Base-by-base conservation (phyloP, 805 yeast genomes). In the Scheffersomyces amazonensis region DNA sequence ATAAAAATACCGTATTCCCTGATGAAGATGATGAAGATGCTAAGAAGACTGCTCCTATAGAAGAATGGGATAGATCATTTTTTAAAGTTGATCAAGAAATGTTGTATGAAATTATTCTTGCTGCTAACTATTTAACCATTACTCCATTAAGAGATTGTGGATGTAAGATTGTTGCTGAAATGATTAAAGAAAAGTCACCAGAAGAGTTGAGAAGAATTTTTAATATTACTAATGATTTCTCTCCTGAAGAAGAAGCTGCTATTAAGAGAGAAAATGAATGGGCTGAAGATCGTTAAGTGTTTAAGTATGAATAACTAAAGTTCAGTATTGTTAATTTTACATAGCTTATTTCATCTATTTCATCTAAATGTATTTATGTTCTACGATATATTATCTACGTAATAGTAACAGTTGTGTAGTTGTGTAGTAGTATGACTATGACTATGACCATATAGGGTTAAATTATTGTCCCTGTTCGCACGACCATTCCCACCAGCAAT, bases 31-130 rank as follows among this genome's bases (percentile, higher is more conserved):
- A 87, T 46, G 90, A 84, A 37, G 95, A 87, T 49, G 77, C 87
- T 17, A 80, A 85, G 59, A 87, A 86, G 57, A 75, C 91, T n/a
- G 88, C 89, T 2, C 96, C 96, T 3, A 88, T 91, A 36, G 91
- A 85, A 44, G 89, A 89, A 33, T 91, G 98, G 98, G 98, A 91
- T 65, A 86, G 87, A 61, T 87, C 86, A 61, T 91, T 90, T 61
- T 75, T 91, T 52, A 86, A 87, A 56, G 96, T 91, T 27, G 98
- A 91, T 64, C 98, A 84, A 56, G 91, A 84, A 50, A 84, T 84
- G 90, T 71, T 84, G 41, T 84, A 84, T 49, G 93, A 83, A 53
- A 84, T 84, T 53, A 82, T 84, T 41, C 65, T 81, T 40, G 91
- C 91, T n/a, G 87, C 91, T 15, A 84, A 84, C 59, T 84, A 83